A percentile compares a stretch with the other conserved stretches of the same genome.
Conservation (phyloP, 495 filamentous ascomycete species). For the Tuber borchii region DNA sequence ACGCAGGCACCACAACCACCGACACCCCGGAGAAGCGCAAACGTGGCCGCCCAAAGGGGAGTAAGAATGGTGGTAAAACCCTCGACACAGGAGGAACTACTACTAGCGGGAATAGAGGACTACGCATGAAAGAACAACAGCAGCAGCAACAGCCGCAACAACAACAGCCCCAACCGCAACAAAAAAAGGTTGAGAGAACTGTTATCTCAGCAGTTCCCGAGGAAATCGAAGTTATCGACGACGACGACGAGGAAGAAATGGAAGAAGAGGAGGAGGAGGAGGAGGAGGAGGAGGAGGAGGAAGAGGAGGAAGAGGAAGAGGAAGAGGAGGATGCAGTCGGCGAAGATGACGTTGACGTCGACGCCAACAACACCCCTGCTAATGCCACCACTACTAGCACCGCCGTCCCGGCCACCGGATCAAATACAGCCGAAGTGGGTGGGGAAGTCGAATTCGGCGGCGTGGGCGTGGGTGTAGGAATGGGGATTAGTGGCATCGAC, state of each 20-base stretch:
- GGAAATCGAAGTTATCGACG: neutral
- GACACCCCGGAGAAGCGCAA: constrained; percentile 35
- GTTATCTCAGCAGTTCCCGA: neutral
- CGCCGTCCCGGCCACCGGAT: constrained; percentile 18
- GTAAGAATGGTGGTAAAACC: constrained; percentile 30
- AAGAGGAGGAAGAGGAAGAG: constrained; percentile 16
- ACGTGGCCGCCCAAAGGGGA: constrained; percentile 37
- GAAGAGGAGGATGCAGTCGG: neutral
- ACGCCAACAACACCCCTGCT: neutral
- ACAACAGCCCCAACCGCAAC: constrained; percentile 4
- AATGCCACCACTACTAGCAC: constrained; percentile 11
- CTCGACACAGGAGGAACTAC: constrained; percentile 1
- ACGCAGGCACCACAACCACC: constrained; percentile 11
- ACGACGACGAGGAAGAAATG: neutral
- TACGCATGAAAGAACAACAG: neutral
- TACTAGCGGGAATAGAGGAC: neutral
- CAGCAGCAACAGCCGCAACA: constrained; percentile 5
- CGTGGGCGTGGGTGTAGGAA: constrained; percentile 18
- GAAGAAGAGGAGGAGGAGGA: neutral
- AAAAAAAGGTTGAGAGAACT: neutral
- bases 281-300: constrained; percentile 9
- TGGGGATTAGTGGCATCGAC: constrained; percentile 29
- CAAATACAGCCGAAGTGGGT: constrained; percentile 3
- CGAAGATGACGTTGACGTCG: neutral
- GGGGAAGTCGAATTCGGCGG: constrained; percentile 14